Conservation (phyloP, 2,329 filamentous ascomycete genomes). For the Xylariales sp. region DNA sequence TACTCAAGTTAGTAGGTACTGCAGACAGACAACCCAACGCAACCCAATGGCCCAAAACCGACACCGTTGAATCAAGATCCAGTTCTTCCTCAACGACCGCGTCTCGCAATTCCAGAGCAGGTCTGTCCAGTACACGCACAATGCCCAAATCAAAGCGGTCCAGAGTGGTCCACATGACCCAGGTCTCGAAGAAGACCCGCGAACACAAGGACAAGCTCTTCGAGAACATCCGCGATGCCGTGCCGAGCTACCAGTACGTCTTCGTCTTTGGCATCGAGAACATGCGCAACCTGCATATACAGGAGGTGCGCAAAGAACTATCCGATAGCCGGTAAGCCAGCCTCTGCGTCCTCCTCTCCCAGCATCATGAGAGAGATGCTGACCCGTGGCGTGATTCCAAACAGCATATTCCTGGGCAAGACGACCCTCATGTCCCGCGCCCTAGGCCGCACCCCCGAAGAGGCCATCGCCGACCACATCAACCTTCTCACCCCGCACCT, state of each 20-base stretch:
- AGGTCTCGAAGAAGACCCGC: slow-evolving; percentile 87
- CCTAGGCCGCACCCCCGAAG: slow-evolving; percentile 71
- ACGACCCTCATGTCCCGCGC: slow-evolving; percentile 98
- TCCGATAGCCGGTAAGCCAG: slow-evolving; percentile 73
- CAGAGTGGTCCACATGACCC: slow-evolving; percentile 82
- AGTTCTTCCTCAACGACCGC: no score
- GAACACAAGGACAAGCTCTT: slow-evolving; percentile 90
- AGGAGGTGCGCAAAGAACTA: slow-evolving; percentile 82
- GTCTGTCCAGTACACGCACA: slow-evolving; percentile 21
- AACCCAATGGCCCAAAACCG: no score
- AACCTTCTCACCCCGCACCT: slow-evolving; percentile 66
- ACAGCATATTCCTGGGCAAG: slow-evolving; percentile 95
- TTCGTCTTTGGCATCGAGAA: slow-evolving; percentile 94
- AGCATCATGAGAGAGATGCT: no score
- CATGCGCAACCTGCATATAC: slow-evolving; percentile 96
- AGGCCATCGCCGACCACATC: slow-evolving; percentile 76
- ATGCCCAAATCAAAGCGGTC: slow-evolving; percentile 98
- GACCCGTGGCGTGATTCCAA: no score
- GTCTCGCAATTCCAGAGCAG: not conserved
- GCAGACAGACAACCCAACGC: no score
- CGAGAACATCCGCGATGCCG: slow-evolving; percentile 77
- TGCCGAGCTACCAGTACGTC: slow-evolving; percentile 82
- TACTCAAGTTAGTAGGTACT: no score
- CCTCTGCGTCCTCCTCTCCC: no score
- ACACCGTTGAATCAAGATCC: no score